Conservation (phyloP, 83 land plant genomes). For the Picea abies region DNA sequence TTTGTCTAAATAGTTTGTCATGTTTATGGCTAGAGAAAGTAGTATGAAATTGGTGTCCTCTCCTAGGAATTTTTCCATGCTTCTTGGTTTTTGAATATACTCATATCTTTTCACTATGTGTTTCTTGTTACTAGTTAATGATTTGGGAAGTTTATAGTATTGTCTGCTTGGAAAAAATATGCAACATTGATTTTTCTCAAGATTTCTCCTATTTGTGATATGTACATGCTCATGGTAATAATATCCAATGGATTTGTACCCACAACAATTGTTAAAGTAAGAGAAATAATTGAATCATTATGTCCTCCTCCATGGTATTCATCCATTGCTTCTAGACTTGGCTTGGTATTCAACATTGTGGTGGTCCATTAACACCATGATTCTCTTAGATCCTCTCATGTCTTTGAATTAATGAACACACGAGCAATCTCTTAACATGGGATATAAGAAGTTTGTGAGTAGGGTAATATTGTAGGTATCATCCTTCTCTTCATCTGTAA, state of each 20-base stretch:
- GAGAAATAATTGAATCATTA: constrained; percentile 18
- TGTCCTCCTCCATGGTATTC: constrained; percentile 20
- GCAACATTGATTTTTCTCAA: not conserved
- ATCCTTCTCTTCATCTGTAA: constrained; percentile 27
- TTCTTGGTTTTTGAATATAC: too few species aligned
- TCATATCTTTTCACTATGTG: not conserved
- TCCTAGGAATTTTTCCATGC: too few species aligned
- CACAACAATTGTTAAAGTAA: constrained; percentile 20
- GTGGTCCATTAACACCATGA: constrained; percentile 28
- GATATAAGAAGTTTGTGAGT: constrained; percentile 18
- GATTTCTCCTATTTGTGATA: constrained; percentile 17
- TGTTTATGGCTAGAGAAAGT: too few species aligned
- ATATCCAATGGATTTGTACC: constrained; percentile 18
- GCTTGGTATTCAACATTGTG: constrained; percentile 2
- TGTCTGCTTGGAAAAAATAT: not conserved
- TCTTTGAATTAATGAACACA: constrained; percentile 9
- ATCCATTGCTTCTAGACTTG: constrained; percentile 7
- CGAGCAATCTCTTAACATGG: constrained; percentile 21
- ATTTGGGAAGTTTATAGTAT: not conserved
- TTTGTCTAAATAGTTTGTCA: too few species aligned
- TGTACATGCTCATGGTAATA: constrained; percentile 25
- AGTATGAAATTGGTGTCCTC: too few species aligned
- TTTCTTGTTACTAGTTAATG: not conserved
- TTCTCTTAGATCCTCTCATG: constrained; percentile 23
- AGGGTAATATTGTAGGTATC: constrained; percentile 28